These are phyloP conservation scores for Umbelopsis sp. DNA, from an alignment of 192 early-diverging fungal genomes.

Conservation along the genomic window DNA sequence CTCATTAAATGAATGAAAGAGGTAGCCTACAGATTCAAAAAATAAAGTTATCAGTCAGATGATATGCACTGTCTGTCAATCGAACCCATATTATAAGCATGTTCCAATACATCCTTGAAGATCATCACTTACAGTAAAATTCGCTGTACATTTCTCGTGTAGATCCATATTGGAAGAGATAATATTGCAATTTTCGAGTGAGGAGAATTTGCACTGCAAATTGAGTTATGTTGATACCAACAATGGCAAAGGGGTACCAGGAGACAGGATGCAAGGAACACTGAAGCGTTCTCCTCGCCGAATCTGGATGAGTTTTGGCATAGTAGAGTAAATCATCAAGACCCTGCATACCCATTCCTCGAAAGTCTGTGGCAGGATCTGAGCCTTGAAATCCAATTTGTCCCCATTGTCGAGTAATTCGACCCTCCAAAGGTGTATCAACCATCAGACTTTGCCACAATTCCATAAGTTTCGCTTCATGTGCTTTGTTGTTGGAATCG, in stretches of 20 bases:
- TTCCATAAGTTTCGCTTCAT: constrained; percentile 65
- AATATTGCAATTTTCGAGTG: constrained; percentile 65
- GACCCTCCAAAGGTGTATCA: constrained; percentile 41
- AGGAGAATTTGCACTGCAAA: constrained; percentile 63
- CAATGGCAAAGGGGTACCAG: constrained; percentile 85
- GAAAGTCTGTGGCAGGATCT: constrained; percentile 84
- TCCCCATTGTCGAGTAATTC: constrained; percentile 66
- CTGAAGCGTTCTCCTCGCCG: constrained; percentile 53
- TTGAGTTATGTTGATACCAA: constrained; percentile 78
- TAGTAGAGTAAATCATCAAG: constrained; percentile 75
- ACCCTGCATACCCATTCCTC: constrained; percentile 83
- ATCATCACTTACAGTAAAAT: constrained; percentile 66
- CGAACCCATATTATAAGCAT: no score
- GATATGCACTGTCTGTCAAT: no score
- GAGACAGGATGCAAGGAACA: constrained; percentile 60
- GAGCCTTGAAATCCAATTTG: constrained; percentile 84
- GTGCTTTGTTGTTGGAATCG: constrained; percentile 54
- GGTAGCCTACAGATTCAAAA: constrained; percentile 54
- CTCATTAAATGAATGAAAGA: constrained; percentile 66
- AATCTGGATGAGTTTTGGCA: constrained; percentile 55
- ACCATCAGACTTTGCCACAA: constrained; percentile 68
- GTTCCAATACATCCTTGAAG: no score
- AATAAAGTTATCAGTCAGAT: not conserved
- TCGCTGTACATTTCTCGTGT: constrained; percentile 63
- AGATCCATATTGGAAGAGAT: constrained; percentile 60